phyloP scores from a whole-genome alignment of 306 rosid genomes.

The Vigna reflexopilosa region DNA sequence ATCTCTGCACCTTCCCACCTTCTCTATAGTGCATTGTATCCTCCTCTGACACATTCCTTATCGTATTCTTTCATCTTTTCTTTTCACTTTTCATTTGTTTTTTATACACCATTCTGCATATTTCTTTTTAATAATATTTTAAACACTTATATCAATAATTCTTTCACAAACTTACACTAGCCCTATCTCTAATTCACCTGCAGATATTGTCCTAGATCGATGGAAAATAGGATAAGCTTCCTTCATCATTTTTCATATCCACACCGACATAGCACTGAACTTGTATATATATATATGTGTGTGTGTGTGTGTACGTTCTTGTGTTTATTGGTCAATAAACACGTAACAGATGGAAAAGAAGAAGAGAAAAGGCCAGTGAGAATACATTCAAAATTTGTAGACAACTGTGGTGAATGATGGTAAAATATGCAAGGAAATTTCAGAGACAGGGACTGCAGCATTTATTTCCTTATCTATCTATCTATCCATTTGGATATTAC shows the following conservation, averaged over 20 bases:
- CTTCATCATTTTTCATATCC: not conserved
- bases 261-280: constrained; percentile 11
- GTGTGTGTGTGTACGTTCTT: not conserved
- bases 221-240: not conserved
- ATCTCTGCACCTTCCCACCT: constrained; percentile 36
- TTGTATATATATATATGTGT: too few relatives aligned
- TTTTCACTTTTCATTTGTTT: not conserved
- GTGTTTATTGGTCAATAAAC: not conserved
- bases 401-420: not conserved
- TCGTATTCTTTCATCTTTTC: constrained; percentile 40
- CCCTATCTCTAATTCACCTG: not conserved
- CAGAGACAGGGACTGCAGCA: not conserved
- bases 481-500: not conserved
- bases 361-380: not conserved
- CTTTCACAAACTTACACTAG: too few relatives aligned
- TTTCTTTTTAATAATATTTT: not conserved
- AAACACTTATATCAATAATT: not conserved
- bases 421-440: not conserved
- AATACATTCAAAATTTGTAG: not conserved
- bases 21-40: constrained; percentile 59
- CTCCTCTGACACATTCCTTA: constrained; percentile 58
- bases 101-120: not conserved
- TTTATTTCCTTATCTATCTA: constrained; percentile 23
- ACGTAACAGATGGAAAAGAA: not conserved
- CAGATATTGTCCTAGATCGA: not conserved